Conservation (phyloP, 768 basidiomycete genomes). For the Brasilioporus rufonigricans region DNA sequence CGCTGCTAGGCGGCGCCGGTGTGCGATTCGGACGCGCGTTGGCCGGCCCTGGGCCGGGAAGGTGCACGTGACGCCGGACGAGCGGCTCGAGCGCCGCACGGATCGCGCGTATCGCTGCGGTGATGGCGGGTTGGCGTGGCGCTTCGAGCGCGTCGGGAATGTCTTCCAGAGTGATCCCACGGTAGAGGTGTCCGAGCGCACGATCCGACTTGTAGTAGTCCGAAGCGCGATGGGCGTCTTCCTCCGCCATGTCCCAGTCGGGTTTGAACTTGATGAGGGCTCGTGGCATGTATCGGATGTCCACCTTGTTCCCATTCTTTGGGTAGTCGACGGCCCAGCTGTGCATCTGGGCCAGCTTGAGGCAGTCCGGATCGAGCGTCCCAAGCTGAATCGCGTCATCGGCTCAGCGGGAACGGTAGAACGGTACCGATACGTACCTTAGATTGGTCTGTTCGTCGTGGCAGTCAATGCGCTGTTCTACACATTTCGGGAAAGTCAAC, state of each 20-base stretch:
- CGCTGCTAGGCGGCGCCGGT: no score
- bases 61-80: conserved; percentile 21
- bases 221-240: conserved; percentile 47
- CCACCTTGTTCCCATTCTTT: conserved; percentile 69
- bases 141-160: conserved; percentile 16
- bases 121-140: conserved; percentile 1
- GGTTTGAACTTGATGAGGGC: conserved; percentile 66
- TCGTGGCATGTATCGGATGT: conserved; percentile 51
- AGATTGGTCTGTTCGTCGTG: conserved; percentile 59
- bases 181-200: conserved; percentile 71
- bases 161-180: conserved; percentile 51
- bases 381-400: conserved; percentile 45
- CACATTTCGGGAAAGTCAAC: conserved; percentile 15
- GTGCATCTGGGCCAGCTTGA: conserved; percentile 45
- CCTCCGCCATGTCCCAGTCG: conserved; percentile 73
- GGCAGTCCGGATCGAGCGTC: conserved; percentile 40
- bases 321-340: conserved; percentile 76
- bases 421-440: conserved; percentile 39
- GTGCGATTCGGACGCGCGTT: not conserved
- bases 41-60: not conserved
- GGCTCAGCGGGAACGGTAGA: not conserved
- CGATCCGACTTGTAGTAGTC: conserved; percentile 73
- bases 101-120: conserved; percentile 34
- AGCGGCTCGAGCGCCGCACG: conserved; percentile 14
- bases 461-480: not conserved